Evolutionary conservation across 257 asterid species (phyloP).

Genomic region (Verbena officinalis): DNA sequence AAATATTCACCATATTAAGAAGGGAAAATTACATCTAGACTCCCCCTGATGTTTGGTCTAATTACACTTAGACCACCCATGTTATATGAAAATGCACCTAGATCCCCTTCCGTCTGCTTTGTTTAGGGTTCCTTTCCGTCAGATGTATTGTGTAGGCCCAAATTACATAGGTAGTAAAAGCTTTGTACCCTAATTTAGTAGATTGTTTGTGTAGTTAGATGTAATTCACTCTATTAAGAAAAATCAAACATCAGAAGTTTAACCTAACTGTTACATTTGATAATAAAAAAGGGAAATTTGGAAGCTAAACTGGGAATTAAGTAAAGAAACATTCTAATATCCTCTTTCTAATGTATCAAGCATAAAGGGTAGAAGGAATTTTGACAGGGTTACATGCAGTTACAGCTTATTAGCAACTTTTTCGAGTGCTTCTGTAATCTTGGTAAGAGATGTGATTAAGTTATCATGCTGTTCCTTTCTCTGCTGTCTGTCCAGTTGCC

Average conservation of each 20-base stretch:
- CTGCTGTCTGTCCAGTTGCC: constrained; percentile 47
- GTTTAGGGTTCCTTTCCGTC: no score
- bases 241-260: constrained; percentile 11
- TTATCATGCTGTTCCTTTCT: constrained; percentile 49
- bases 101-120: no score
- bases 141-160: no score
- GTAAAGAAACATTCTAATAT: constrained; percentile 5
- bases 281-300: constrained; percentile 6
- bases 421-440: constrained; percentile 54
- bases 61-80: no score
- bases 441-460: constrained; percentile 50
- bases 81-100: no score
- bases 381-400: constrained; percentile 7
- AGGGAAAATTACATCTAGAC: no score
- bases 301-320: constrained; percentile 12
- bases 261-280: constrained; percentile 1
- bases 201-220: no score
- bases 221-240: neutral
- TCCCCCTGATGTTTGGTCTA: no score
- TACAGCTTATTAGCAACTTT: constrained; percentile 57
- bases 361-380: neutral
- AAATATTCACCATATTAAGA: constrained; percentile 9
- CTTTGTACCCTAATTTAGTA: no score
- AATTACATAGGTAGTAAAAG: no score
- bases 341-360: constrained; percentile 4